Evolutionary conservation across 2,329 filamentous ascomycete species (phyloP).

Genomic region (Microdochium trichocladiopsis): DNA sequence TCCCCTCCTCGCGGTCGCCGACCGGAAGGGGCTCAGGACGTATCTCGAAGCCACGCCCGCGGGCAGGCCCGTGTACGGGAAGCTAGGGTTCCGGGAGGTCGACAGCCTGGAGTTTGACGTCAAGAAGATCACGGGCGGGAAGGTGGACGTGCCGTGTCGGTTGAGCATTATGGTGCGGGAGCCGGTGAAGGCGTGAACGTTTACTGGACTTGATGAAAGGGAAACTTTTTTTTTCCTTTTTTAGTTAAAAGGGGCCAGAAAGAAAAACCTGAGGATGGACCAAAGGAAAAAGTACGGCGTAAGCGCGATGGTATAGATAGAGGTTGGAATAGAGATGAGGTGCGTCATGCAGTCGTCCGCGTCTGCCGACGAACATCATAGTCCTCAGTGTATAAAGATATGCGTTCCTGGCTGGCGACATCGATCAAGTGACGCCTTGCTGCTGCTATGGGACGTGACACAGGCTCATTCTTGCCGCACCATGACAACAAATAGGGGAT

Average conservation of each 20-base stretch:
- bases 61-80: constrained; percentile 27
- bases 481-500: no score
- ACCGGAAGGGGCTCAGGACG: constrained; percentile 18
- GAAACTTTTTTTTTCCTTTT: background rate
- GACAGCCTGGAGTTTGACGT: constrained; percentile 20
- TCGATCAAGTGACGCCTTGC: no score
- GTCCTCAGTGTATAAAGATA: no score
- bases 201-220: no score
- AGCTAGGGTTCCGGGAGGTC: constrained; percentile 26
- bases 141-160: constrained; percentile 7
- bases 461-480: no score
- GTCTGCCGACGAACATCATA: no score
- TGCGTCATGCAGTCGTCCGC: no score
- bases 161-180: constrained; percentile 20
- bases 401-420: no score
- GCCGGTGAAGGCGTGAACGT: constrained; percentile 10
- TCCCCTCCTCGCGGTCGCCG: constrained; percentile 26
- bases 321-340: no score
- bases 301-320: no score
- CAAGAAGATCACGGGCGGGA: constrained; percentile 7
- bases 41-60: constrained; percentile 30
- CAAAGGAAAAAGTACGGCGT: no score
- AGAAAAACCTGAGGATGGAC: background rate
- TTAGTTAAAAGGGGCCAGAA: background rate
- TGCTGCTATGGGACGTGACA: no score